phyloP scores from a whole-genome alignment of 371 early-diverging fungal genomes.

The Circinella minor region DNA sequence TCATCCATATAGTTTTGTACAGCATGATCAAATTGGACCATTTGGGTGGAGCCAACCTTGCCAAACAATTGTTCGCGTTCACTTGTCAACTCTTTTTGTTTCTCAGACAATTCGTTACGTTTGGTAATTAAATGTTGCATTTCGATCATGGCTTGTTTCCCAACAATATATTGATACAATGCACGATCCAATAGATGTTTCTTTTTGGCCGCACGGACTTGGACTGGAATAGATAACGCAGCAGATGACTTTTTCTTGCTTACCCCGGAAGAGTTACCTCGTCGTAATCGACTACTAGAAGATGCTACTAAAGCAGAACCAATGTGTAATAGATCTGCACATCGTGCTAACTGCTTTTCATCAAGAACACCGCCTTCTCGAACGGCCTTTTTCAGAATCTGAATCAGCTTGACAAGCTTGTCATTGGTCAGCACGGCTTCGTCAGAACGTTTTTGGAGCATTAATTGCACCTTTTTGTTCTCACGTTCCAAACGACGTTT shows the following conservation, averaged over 20 bases:
- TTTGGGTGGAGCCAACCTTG: conserved; percentile 49
- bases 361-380: conserved; percentile 47
- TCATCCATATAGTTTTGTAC: conserved; percentile 78
- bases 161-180: conserved; percentile 43
- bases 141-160: conserved; percentile 49
- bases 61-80: conserved; percentile 67
- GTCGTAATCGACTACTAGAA: conserved; percentile 15
- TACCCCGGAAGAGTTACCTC: no score
- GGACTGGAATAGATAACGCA: conserved; percentile 18
- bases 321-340: conserved; percentile 32
- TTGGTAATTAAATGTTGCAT: conserved; percentile 46
- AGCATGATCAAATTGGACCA: conserved; percentile 48
- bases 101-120: conserved; percentile 62
- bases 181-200: conserved; percentile 66
- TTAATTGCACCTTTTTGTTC: conserved; percentile 60
- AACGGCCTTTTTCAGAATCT: conserved; percentile 46
- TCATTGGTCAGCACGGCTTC: conserved; percentile 60
- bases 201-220: conserved; percentile 44
- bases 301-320: conserved; percentile 20
- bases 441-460: conserved; percentile 55
- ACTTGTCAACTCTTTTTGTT: conserved; percentile 66
- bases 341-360: conserved; percentile 30
- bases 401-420: conserved; percentile 54
- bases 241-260: conserved; percentile 1
- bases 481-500: conserved; percentile 72